A percentile compares a stretch with the other conserved stretches of the same genome.
These are phyloP conservation scores for Teratosphaeria epicoccoides DNA, from an alignment of 2,329 filamentous ascomycete genomes.

Conservation along the genomic window DNA sequence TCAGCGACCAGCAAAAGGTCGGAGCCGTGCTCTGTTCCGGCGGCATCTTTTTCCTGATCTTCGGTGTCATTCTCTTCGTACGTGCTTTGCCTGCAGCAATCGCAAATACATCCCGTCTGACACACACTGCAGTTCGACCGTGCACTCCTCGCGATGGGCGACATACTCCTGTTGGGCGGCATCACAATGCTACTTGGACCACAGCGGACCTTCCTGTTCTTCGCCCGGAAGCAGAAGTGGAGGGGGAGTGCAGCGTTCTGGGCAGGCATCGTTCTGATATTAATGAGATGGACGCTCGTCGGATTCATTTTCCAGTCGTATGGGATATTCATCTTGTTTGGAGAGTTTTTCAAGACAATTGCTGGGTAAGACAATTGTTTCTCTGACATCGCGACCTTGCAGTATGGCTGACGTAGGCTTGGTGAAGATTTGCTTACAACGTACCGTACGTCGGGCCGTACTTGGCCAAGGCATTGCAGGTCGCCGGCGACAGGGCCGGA, in stretches of 20 bases:
- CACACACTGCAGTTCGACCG: constrained; percentile 57
- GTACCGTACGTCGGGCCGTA: constrained; percentile 80
- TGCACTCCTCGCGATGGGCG: constrained; percentile 97
- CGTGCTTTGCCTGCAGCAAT: background rate
- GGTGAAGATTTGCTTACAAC: constrained; percentile 57
- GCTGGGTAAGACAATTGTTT: constrained; percentile 41
- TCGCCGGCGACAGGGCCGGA: constrained; percentile 57
- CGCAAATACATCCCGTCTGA: constrained; percentile 41
- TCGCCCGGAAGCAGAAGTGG: constrained; percentile 83
- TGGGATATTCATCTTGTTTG: constrained; percentile 86
- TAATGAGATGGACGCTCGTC: constrained; percentile 80
- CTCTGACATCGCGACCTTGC: too few relatives aligned
- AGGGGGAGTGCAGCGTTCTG: constrained; percentile 86
- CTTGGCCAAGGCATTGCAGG: constrained; percentile 63
- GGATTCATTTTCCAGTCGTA: constrained; percentile 88
- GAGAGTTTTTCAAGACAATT: constrained; percentile 91
- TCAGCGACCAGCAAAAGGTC: constrained; percentile 91
- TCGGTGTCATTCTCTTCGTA: constrained; percentile 64
- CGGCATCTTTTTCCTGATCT: constrained; percentile 87
- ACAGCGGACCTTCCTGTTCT: constrained; percentile 85
- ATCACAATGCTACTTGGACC: constrained; percentile 91
- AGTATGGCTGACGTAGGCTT: background rate
- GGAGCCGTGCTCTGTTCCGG: constrained; percentile 96
- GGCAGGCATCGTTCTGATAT: constrained; percentile 69
- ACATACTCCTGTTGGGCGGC: constrained; percentile 96